phyloP scores from a whole-genome alignment of 2,329 filamentous ascomycete species.

The Byssothecium circinans region DNA sequence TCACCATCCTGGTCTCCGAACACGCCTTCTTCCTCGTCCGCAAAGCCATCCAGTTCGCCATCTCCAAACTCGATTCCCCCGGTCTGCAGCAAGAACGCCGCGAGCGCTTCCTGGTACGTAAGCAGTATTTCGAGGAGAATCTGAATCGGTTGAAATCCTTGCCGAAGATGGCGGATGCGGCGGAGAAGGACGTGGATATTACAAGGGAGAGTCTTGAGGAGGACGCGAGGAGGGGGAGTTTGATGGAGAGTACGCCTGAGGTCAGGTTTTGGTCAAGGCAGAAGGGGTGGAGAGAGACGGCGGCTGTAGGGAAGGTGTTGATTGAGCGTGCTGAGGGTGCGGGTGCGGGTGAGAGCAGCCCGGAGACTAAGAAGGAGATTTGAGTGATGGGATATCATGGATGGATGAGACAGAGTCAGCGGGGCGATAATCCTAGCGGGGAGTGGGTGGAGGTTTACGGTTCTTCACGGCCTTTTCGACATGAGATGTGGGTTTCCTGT shows the following conservation, averaged over 20 bases:
- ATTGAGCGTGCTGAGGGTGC: conserved; percentile 45
- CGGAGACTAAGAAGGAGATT: conserved; percentile 45
- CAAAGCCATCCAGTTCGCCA: conserved; percentile 68
- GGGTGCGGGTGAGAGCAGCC: conserved; percentile 16
- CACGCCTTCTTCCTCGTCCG: conserved; percentile 85
- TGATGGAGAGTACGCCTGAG: conserved; percentile 47
- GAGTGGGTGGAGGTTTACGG: background rate
- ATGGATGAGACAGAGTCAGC: background rate
- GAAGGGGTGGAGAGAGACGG: conserved; percentile 54
- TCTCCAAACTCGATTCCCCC: conserved; percentile 81
- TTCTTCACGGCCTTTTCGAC: too few species aligned
- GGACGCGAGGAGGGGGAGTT: conserved; percentile 47
- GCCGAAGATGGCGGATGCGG: conserved; percentile 47
- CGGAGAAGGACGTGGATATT: conserved; percentile 52
- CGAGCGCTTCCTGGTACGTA: conserved; percentile 79
- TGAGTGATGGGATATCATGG: conserved; percentile 3
- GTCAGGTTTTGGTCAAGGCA: conserved; percentile 58
- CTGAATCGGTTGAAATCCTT: conserved; percentile 58
- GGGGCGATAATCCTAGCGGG: too few species aligned
- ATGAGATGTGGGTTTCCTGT: too few species aligned
- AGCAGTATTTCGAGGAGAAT: conserved; percentile 74
- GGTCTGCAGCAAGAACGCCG: conserved; percentile 82
- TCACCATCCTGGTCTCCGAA: conserved; percentile 82
- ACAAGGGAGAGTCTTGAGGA: conserved; percentile 67
- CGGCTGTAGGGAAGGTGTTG: conserved; percentile 52